Evolutionary conservation across 2,329 filamentous ascomycete species (phyloP).

Genomic region (Penicillium capsulatum): DNA sequence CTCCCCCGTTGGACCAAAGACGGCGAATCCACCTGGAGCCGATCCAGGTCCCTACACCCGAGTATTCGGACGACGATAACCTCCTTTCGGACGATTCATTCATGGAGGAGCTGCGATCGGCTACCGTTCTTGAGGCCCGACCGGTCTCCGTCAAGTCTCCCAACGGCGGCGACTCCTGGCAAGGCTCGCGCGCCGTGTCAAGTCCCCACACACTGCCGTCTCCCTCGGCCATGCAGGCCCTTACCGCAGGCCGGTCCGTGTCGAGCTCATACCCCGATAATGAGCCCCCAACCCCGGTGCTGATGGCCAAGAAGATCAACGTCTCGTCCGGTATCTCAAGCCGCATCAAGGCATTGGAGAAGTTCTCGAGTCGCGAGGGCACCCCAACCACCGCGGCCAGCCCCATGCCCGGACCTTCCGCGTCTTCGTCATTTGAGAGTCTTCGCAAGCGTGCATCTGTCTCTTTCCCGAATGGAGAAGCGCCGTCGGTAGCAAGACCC

Average conservation of each 20-base stretch:
- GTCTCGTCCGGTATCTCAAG: conserved; percentile 89
- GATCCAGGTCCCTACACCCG: conserved; percentile 45
- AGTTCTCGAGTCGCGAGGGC: conserved; percentile 56
- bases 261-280: conserved; percentile 36
- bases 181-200: conserved; percentile 38
- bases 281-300: conserved; percentile 38
- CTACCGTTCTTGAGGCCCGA: conserved; percentile 77
- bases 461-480: conserved; percentile 29
- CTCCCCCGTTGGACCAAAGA: conserved; percentile 29
- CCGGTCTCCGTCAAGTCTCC: conserved; percentile 79
- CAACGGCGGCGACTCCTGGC: conserved; percentile 34
- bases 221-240: conserved; percentile 28
- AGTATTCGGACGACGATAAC: conserved; percentile 42
- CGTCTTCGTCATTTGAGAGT: conserved; percentile 57
- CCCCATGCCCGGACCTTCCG: conserved; percentile 40
- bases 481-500: conserved; percentile 23
- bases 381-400: conserved; percentile 24
- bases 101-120: conserved; percentile 79
- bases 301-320: conserved; percentile 69
- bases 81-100: conserved; percentile 64
- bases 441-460: conserved; percentile 43
- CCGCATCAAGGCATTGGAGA: conserved; percentile 88
- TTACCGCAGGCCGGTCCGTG: conserved; percentile 36
- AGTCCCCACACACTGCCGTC: conserved; percentile 33
- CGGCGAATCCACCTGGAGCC: conserved; percentile 47